Conservation (phyloP, 495 filamentous ascomycete genomes). For the Amphirosellinia nigrospora region DNA sequence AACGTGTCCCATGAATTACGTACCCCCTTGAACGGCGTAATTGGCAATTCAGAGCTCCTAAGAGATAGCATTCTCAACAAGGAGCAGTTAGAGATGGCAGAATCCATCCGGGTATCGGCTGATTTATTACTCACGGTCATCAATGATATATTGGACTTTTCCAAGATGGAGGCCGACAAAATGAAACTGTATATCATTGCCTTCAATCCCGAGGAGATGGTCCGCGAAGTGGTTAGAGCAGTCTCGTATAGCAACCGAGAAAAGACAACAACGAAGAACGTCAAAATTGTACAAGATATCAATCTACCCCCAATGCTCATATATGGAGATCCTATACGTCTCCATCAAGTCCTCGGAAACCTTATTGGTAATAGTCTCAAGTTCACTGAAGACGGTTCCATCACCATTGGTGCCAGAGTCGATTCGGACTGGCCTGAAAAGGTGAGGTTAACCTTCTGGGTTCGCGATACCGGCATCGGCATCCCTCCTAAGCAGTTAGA, state of each 20-base stretch:
- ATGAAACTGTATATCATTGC: slow-evolving; percentile 91
- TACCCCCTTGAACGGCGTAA: slow-evolving; percentile 87
- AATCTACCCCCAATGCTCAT: slow-evolving; percentile 80
- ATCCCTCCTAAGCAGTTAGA: slow-evolving; percentile 80
- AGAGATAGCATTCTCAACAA: slow-evolving; percentile 76
- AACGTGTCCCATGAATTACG: slow-evolving; percentile 90
- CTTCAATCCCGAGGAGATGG: slow-evolving; percentile 83
- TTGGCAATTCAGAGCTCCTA: slow-evolving; percentile 86
- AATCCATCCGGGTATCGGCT: slow-evolving; percentile 88
- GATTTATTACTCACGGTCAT: slow-evolving; percentile 91
- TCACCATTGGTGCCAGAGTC: slow-evolving; percentile 76
- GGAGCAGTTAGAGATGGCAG: slow-evolving; percentile 90
- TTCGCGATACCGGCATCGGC: slow-evolving; percentile 90
- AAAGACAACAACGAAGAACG: slow-evolving; percentile 64
- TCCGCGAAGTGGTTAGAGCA: slow-evolving; percentile 85
- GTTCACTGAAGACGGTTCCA: slow-evolving; percentile 85
- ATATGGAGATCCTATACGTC: slow-evolving; percentile 84
- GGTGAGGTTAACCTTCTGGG: slow-evolving; percentile 79
- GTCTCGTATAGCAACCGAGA: slow-evolving; percentile 84
- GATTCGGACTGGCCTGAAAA: slow-evolving; percentile 71
- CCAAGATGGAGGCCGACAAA: slow-evolving; percentile 92
- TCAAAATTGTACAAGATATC: slow-evolving; percentile 72
- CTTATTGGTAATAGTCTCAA: slow-evolving; percentile 93
- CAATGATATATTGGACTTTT: slow-evolving; percentile 94
- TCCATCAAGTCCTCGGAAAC: slow-evolving; percentile 94